A percentile compares a stretch with the other conserved stretches of the same genome.
These are phyloP conservation scores for Lagenaria siceraria DNA, from an alignment of 306 rosid genomes.

Conservation along the genomic window DNA sequence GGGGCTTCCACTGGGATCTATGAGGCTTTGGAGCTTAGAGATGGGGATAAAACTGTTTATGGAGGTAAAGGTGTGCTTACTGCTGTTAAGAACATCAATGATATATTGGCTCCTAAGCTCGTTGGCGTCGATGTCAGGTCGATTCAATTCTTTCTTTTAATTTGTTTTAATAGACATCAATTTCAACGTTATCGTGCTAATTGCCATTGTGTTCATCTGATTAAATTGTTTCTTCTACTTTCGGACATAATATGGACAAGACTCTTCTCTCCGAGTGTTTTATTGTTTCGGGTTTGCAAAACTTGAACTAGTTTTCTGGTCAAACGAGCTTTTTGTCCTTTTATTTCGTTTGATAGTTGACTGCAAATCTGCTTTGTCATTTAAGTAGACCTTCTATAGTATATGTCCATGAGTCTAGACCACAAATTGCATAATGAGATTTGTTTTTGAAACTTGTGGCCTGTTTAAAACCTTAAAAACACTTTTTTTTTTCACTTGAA, in stretches of 20 bases:
- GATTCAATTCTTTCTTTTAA: background rate
- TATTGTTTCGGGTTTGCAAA: too few relatives aligned
- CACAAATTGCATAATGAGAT: background rate
- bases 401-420: background rate
- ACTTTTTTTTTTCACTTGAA: too few relatives aligned
- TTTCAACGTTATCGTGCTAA: background rate
- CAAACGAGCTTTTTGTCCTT: background rate
- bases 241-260: background rate
- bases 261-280: too few relatives aligned
- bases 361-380: background rate
- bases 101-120: constrained; percentile 71
- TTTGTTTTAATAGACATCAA: background rate
- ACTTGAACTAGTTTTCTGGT: background rate
- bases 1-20: constrained; percentile 97
- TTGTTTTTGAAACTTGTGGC: background rate
- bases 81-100: constrained; percentile 74
- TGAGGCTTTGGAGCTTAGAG: constrained; percentile 96
- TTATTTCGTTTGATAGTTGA: background rate
- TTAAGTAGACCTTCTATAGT: background rate
- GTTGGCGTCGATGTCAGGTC: constrained; percentile 83
- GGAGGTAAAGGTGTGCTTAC: constrained; percentile 92
- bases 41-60: constrained; percentile 61
- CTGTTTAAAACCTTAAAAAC: too few relatives aligned
- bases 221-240: background rate
- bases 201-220: background rate